Evolutionary conservation across 345 rosid genomes (phyloP).

Genomic region (Arabis hirsuta): DNA sequence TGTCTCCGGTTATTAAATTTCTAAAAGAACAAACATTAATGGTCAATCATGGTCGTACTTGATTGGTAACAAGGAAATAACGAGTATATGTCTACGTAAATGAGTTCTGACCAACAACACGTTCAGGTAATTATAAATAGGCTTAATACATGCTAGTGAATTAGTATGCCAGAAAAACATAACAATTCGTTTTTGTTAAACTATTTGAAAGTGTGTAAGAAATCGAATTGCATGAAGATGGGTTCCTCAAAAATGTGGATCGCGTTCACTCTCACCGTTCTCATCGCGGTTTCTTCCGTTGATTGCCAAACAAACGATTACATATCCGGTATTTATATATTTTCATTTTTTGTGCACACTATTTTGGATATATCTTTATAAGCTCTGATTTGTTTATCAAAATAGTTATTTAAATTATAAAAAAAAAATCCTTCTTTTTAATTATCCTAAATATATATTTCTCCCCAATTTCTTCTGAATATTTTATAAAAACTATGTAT

Average conservation of each 20-base stretch:
- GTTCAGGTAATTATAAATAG: background rate
- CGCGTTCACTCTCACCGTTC: background rate
- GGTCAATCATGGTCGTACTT: background rate
- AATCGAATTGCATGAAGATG: slow-evolving; percentile 15
- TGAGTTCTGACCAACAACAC: background rate
- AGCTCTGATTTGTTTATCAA: background rate
- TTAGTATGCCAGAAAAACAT: slow-evolving; percentile 8
- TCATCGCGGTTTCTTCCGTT: slow-evolving; percentile 1
- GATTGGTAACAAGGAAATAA: background rate
- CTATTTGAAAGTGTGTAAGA: background rate
- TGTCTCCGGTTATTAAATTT: no score
- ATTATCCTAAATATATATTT: no score
- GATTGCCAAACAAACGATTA: background rate
- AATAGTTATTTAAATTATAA: background rate
- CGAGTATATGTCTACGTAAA: background rate
- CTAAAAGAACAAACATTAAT: background rate
- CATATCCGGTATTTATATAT: background rate
- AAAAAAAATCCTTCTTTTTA: background rate
- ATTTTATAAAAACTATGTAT: background rate
- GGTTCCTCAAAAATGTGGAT: background rate
- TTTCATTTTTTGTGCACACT: background rate
- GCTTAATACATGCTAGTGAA: background rate
- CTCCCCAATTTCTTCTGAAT: background rate
- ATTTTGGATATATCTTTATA: background rate
- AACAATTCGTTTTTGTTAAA: background rate